A percentile compares a stretch with the other conserved stretches of the same genome.
phyloP scores from a whole-genome alignment of 2,329 filamentous ascomycete genomes.

The Dryadomyces sulphureus region DNA sequence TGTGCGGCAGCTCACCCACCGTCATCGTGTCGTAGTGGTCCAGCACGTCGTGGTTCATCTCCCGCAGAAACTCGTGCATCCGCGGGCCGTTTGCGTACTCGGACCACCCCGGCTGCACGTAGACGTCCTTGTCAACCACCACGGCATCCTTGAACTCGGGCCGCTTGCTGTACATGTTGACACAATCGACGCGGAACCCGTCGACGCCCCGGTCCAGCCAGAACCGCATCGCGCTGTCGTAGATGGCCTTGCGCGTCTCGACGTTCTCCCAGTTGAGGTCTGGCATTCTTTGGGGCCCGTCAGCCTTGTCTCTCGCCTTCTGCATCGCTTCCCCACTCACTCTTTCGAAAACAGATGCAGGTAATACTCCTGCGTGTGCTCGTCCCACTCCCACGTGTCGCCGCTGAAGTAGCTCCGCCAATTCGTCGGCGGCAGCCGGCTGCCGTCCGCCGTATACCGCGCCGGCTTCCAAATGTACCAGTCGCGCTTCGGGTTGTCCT shows the following conservation, averaged over 20 bases:
- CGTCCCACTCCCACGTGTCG: constrained; percentile 57
- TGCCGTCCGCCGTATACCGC: constrained; percentile 36
- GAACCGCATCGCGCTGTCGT: constrained; percentile 58
- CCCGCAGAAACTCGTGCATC: constrained; percentile 52
- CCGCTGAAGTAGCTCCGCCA: constrained; percentile 51
- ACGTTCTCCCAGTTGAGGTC: constrained; percentile 77
- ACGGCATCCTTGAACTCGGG: constrained; percentile 40
- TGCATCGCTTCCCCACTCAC: too few relatives aligned
- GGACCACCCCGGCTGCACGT: constrained; percentile 36
- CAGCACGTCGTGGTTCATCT: constrained; percentile 47
- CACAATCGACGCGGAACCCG: constrained; percentile 61
- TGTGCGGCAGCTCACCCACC: constrained; percentile 53
- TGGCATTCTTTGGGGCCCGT: constrained; percentile 42
- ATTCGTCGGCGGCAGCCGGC: constrained; percentile 58
- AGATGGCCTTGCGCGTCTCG: constrained; percentile 52
- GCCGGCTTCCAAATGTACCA: constrained; percentile 26
- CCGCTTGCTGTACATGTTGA: constrained; percentile 58
- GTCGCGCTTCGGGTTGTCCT: constrained; percentile 47
- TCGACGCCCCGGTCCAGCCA: constrained; percentile 64
- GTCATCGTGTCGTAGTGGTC: constrained; percentile 51
- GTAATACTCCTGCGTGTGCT: constrained; percentile 60
- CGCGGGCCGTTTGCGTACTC: constrained; percentile 53
- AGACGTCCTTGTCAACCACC: constrained; percentile 21
- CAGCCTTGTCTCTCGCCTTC: too few relatives aligned
- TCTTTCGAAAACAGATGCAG: constrained; percentile 53